Conservation (phyloP, 1,284 basidiomycete genomes). For the Trametes polyzona region DNA sequence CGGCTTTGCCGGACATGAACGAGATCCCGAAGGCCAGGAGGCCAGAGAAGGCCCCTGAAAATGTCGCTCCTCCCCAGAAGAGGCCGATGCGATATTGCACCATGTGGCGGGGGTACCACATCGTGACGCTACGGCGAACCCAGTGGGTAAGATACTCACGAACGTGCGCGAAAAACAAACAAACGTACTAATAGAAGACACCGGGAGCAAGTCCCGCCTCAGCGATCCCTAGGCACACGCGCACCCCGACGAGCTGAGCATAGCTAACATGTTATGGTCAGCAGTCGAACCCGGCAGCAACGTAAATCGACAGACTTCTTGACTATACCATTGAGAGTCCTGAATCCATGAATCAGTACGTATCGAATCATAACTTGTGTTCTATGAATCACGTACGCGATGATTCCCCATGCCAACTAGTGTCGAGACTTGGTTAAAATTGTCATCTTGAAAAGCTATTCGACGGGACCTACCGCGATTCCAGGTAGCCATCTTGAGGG, state of each 20-base stretch:
- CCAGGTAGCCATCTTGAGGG: conserved; percentile 38
- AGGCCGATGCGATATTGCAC: conserved; percentile 35
- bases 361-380: conserved; percentile 46
- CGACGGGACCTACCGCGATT: conserved; percentile 26
- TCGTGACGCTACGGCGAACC: conserved; percentile 25
- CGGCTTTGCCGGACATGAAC: conserved; percentile 43
- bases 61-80: conserved; percentile 39
- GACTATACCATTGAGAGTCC: conserved; percentile 65
- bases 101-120: conserved; percentile 39
- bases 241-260: conserved; percentile 58
- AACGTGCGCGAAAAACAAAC: background rate
- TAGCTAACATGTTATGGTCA: conserved; percentile 43
- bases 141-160: background rate
- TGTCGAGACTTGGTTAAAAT: background rate
- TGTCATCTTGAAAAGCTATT: background rate
- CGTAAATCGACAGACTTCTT: conserved; percentile 46
- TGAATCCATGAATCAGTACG: conserved; percentile 25
- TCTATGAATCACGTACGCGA: conserved; percentile 16
- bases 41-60: conserved; percentile 39
- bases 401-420: conserved; percentile 31
- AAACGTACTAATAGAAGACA: conserved; percentile 55
- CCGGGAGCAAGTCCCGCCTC: conserved; percentile 71
- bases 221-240: conserved; percentile 61
- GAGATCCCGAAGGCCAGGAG: conserved; percentile 45
- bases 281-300: background rate